A percentile compares a stretch with the other conserved stretches of the same genome.
Conservation (phyloP, 129 eudicot species). For the Chrysanthemum lavandulifolium region DNA sequence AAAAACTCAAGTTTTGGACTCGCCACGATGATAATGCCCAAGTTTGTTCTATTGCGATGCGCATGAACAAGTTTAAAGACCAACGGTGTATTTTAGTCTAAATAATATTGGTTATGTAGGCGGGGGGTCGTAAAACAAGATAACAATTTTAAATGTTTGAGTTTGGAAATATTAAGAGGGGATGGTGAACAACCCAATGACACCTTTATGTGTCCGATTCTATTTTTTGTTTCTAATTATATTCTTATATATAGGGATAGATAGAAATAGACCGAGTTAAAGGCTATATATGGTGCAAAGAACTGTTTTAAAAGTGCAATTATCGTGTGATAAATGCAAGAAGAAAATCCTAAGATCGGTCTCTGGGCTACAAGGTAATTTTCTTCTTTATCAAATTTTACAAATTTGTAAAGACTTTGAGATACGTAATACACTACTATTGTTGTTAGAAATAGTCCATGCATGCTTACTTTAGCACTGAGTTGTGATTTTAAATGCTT, state of each 20-base stretch:
- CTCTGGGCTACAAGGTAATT: conserved; percentile 57
- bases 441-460: not conserved
- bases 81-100: too few species aligned
- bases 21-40: too few species aligned
- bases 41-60: too few species aligned
- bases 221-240: not conserved
- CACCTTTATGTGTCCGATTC: not conserved
- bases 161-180: conserved; percentile 20
- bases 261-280: conserved; percentile 16
- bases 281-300: conserved; percentile 54
- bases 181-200: conserved; percentile 35
- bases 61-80: too few species aligned
- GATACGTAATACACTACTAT: too few species aligned
- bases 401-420: too few species aligned
- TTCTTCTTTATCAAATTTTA: not conserved
- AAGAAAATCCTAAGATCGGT: conserved; percentile 61
- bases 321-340: conserved; percentile 70
- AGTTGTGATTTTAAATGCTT: not conserved
- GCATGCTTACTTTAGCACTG: too few species aligned
- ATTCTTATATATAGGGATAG: not conserved
- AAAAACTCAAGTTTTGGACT: too few species aligned
- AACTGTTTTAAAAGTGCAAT: conserved; percentile 68
- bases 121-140: conserved; percentile 10
- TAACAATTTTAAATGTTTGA: conserved; percentile 14
- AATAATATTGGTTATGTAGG: not conserved